A percentile compares a stretch with the other conserved stretches of the same genome.
Conservation (phyloP, 1,139 yeast genomes). For the Kazachstania sp. region DNA sequence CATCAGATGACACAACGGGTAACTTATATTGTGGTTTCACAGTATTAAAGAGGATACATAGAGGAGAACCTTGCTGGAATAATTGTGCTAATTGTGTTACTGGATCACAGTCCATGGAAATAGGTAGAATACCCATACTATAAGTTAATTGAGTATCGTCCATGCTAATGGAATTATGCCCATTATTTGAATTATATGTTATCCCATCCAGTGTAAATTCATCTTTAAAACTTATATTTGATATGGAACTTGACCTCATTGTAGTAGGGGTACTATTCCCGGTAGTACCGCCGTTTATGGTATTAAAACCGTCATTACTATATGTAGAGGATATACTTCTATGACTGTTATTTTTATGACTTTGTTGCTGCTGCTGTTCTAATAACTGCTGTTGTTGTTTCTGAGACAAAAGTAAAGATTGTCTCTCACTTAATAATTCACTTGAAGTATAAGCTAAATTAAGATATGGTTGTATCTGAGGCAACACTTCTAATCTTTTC, state of each 20-base stretch:
- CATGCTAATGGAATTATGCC: slow-evolving; percentile 28
- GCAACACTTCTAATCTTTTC: slow-evolving; percentile 50
- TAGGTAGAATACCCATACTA: slow-evolving; percentile 70
- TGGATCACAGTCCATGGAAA: slow-evolving; percentile 72
- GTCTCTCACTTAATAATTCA: slow-evolving; percentile 62
- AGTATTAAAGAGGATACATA: slow-evolving; percentile 72
- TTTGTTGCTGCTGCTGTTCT: slow-evolving; percentile 5
- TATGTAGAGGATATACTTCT: slow-evolving; percentile 14
- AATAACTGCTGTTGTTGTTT: slow-evolving; percentile 26
- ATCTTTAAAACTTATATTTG: slow-evolving; percentile 19
- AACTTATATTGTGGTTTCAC: slow-evolving; percentile 36
- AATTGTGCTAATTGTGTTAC: slow-evolving; percentile 85
- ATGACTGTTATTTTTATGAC: slow-evolving; percentile 5
- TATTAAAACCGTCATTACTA: slow-evolving; percentile 12
- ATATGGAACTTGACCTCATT: slow-evolving; percentile 22
- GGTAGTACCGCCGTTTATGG: background rate
- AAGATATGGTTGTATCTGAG: slow-evolving; percentile 66
- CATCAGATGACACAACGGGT: slow-evolving; percentile 61
- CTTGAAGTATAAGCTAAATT: slow-evolving; percentile 53
- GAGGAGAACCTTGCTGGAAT: slow-evolving; percentile 86
- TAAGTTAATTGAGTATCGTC: slow-evolving; percentile 41
- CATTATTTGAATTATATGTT: slow-evolving; percentile 19
- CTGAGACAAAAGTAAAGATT: slow-evolving; percentile 51
- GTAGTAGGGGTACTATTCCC: slow-evolving; percentile 8
- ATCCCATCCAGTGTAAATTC: slow-evolving; percentile 19